phyloP scores from a whole-genome alignment of 768 basidiomycete species.

The Termitomyces bulborhizus region DNA sequence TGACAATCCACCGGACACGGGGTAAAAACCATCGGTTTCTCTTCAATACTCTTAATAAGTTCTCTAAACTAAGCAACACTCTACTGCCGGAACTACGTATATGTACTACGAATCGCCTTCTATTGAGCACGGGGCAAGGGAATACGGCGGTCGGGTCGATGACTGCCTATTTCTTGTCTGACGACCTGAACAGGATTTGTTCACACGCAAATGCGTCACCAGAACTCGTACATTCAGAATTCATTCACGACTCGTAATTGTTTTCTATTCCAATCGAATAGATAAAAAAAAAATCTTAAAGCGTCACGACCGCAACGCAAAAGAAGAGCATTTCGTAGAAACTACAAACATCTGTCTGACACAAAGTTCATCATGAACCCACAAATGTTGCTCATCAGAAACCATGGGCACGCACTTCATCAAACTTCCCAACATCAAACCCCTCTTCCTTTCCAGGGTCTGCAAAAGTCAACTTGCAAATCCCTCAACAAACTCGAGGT shows the following conservation, averaged over 20 bases:
- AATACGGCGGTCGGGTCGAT: no score
- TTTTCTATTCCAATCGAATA: background rate
- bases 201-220: no score
- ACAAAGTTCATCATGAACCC: conserved; percentile 8
- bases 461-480: conserved; percentile 12
- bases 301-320: background rate
- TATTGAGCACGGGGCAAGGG: no score
- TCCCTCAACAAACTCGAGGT: background rate
- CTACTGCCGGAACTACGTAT: no score
- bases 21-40: background rate
- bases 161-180: no score
- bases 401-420: conserved; percentile 13
- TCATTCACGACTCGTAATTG: no score
- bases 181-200: no score
- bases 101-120: no score
- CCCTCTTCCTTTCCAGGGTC: no score
- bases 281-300: background rate
- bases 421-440: conserved; percentile 16
- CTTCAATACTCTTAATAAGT: background rate
- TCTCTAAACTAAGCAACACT: no score
- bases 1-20: no score
- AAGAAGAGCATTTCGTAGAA: background rate
- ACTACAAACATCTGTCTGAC: conserved; percentile 5
- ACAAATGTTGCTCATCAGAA: conserved; percentile 15
- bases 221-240: no score